Percentiles rank a stretch among this genome's conserved stretches.
Conservation (phyloP, 441 rosid species). For the Iberis amara region DNA sequence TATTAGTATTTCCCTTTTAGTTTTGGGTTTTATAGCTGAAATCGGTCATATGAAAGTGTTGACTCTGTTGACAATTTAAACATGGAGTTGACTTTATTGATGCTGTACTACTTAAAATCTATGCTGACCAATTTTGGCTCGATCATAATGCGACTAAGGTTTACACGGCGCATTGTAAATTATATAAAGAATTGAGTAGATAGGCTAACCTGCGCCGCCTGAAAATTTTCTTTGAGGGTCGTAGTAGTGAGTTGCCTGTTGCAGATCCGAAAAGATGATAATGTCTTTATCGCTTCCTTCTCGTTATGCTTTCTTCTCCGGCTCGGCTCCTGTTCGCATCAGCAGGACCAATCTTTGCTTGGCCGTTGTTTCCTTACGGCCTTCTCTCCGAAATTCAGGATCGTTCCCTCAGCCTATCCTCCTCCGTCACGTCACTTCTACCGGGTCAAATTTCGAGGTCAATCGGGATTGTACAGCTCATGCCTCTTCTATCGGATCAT, state of each 20-base stretch:
- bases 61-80: too few relatives aligned
- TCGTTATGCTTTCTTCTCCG: conserved; percentile 38
- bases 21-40: too few relatives aligned
- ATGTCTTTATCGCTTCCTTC: conserved; percentile 43
- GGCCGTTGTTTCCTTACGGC: conserved; percentile 20
- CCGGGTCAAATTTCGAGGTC: conserved; percentile 13
- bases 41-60: too few relatives aligned
- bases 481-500: conserved; percentile 33
- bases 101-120: too few relatives aligned
- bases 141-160: too few relatives aligned
- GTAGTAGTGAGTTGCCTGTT: conserved; percentile 10
- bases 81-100: too few relatives aligned
- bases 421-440: conserved; percentile 25
- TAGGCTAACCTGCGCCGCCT: conserved; percentile 6
- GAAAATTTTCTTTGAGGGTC: not conserved
- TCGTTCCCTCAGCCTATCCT: conserved; percentile 28
- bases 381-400: conserved; percentile 25
- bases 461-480: conserved; percentile 14
- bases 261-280: conserved; percentile 24
- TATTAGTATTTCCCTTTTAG: too few relatives aligned
- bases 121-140: too few relatives aligned
- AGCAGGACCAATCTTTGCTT: conserved; percentile 36
- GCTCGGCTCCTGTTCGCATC: conserved; percentile 30
- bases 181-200: too few relatives aligned
- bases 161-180: conserved; percentile 7